These are phyloP conservation scores for Amanita phalloides DNA, from an alignment of 768 basidiomycete species.

Conservation along the genomic window DNA sequence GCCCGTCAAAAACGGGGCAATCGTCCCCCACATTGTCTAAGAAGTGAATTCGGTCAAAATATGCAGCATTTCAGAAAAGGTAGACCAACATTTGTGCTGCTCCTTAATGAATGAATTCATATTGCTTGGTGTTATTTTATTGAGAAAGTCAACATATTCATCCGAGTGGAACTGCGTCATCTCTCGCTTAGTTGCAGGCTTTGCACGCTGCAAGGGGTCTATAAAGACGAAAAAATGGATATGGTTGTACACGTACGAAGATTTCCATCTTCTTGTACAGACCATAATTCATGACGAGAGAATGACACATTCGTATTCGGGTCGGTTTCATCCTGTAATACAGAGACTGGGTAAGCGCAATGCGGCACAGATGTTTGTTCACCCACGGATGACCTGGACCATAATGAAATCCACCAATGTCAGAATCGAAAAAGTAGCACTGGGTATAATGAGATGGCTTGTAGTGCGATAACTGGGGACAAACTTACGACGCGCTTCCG, in stretches of 20 bases:
- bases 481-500: constrained; percentile 81
- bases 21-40: constrained; percentile 97
- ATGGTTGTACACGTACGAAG: constrained; percentile 54
- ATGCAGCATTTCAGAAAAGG: not conserved
- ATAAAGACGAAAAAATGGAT: not conserved
- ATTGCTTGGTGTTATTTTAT: constrained; percentile 87
- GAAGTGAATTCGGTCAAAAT: not conserved
- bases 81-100: constrained; percentile 79
- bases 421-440: constrained; percentile 99
- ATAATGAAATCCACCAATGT: constrained; percentile 99
- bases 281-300: constrained; percentile 98
- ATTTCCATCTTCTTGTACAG: constrained; percentile 99
- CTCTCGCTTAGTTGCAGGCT: constrained; percentile 98
- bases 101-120: constrained; percentile 92
- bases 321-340: constrained; percentile 85
- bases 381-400: constrained; percentile 91
- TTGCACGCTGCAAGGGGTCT: constrained; percentile 62
- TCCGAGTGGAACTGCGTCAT: constrained; percentile 99
- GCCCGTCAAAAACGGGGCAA: constrained; percentile 95
- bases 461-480: constrained; percentile 7
- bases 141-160: constrained; percentile 97
- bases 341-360: constrained; percentile 3
- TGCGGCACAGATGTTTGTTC: not conserved
- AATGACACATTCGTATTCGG: constrained; percentile 98
- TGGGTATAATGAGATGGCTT: constrained; percentile 18